A percentile compares a stretch with the other conserved stretches of the same genome.
These are phyloP conservation scores for Fragaria ananassa DNA, from an alignment of 306 rosid genomes.

Conservation along the genomic window DNA sequence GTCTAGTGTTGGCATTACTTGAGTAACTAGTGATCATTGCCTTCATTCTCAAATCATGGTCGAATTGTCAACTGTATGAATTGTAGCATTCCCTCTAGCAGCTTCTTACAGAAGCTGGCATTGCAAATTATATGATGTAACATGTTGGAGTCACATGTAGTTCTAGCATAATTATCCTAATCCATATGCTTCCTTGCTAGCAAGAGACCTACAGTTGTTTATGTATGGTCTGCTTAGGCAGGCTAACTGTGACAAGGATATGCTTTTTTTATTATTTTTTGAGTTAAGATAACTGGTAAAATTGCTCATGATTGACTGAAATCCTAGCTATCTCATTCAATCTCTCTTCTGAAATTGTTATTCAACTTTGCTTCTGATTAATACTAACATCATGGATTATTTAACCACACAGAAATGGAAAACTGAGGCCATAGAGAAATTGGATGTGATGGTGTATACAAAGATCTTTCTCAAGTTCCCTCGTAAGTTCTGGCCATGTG, in stretches of 20 bases:
- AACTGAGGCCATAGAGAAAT: slow-evolving; percentile 74
- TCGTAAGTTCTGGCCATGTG: slow-evolving; percentile 82
- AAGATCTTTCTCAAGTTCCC: slow-evolving; percentile 97
- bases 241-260: neutral
- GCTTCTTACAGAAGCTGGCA: neutral
- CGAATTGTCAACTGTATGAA: neutral
- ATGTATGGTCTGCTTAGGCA: neutral
- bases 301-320: neutral
- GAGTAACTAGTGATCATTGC: neutral
- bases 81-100: neutral
- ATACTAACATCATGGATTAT: slow-evolving; percentile 22
- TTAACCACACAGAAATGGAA: slow-evolving; percentile 79
- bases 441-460: slow-evolving; percentile 90
- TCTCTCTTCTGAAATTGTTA: neutral
- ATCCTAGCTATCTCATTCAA: neutral
- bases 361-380: slow-evolving; percentile 4
- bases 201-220: neutral
- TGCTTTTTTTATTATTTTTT: neutral
- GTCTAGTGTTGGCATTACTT: neutral
- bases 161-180: neutral
- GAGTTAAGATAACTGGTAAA: neutral
- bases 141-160: neutral
- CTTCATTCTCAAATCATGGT: neutral
- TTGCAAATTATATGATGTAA: neutral
- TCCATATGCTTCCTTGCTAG: neutral